Conservation (phyloP, 1,284 basidiomycete genomes). For the Austroboletus niveus region DNA sequence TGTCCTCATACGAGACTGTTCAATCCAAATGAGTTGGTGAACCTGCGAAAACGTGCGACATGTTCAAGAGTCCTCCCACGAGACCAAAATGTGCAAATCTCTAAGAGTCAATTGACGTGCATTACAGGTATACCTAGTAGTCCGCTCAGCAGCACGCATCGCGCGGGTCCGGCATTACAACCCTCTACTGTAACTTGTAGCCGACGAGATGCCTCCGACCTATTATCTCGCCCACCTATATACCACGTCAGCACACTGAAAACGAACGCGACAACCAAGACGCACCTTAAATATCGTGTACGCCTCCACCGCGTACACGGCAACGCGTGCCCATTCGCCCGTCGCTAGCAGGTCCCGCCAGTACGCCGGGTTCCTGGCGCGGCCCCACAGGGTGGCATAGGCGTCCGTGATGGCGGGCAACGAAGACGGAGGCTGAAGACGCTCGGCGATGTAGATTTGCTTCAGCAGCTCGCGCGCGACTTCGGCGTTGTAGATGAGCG, state of each 20-base stretch:
- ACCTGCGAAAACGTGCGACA: no score
- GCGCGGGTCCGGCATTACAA: neutral
- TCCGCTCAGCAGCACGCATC: neutral
- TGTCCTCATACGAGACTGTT: no score
- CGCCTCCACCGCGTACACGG: conserved; percentile 85
- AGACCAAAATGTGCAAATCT: conserved; percentile 1
- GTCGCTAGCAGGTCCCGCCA: conserved; percentile 69
- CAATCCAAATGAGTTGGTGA: no score
- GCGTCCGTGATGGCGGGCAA: conserved; percentile 62
- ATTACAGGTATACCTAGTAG: conserved; percentile 14
- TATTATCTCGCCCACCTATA: conserved; percentile 85
- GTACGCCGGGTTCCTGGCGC: conserved; percentile 63
- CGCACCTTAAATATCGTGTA: conserved; percentile 83
- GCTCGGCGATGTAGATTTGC: conserved; percentile 90
- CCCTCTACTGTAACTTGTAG: conserved; percentile 69
- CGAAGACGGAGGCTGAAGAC: conserved; percentile 78
- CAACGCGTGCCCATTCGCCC: conserved; percentile 79
- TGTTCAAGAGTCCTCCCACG: neutral
- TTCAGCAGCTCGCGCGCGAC: conserved; percentile 84
- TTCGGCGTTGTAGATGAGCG: conserved; percentile 80
- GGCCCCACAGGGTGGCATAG: conserved; percentile 74
- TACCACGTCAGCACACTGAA: conserved; percentile 3
- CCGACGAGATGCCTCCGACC: conserved; percentile 84
- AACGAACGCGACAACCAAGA: conserved; percentile 29
- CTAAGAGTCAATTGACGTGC: conserved; percentile 1